These are phyloP conservation scores for Rasamsonia emersonii DNA, from an alignment of 2,329 filamentous ascomycete species.

Conservation along the genomic window DNA sequence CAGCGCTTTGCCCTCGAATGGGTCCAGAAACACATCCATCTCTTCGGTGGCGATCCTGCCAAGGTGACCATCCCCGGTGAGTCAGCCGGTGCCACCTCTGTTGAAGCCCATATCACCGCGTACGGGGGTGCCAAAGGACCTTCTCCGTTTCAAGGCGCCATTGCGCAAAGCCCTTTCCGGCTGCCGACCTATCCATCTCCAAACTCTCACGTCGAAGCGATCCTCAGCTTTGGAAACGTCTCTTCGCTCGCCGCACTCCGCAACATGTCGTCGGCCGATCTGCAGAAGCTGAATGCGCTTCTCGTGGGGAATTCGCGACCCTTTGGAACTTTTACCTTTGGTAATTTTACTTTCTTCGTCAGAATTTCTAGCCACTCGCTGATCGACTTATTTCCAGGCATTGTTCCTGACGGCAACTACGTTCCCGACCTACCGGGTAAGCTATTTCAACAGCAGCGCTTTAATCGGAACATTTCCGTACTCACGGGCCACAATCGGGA, in stretches of 20 bases:
- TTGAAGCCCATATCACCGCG: slow-evolving; percentile 15
- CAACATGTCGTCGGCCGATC: neutral
- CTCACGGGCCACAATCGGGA: slow-evolving; percentile 38
- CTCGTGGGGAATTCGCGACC: slow-evolving; percentile 23
- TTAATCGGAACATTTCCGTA: slow-evolving; percentile 37
- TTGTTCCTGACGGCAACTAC: slow-evolving; percentile 42
- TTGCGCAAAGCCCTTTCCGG: slow-evolving; percentile 37
- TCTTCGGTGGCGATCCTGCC: slow-evolving; percentile 47
- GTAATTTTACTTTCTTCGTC: slow-evolving; percentile 37
- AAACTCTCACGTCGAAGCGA: neutral
- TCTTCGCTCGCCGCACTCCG: neutral
- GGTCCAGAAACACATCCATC: slow-evolving; percentile 46
- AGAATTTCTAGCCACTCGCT: slow-evolving; percentile 22
- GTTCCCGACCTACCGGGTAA: slow-evolving; percentile 39
- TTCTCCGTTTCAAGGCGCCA: slow-evolving; percentile 29
- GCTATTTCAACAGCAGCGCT: slow-evolving; percentile 37
- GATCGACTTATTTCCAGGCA: slow-evolving; percentile 26
- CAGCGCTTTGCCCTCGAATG: slow-evolving; percentile 51
- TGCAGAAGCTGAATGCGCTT: neutral
- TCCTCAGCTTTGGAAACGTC: neutral
- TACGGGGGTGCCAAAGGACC: slow-evolving; percentile 38
- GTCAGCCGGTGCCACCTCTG: slow-evolving; percentile 40
- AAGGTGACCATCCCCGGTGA: slow-evolving; percentile 45
- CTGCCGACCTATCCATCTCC: slow-evolving; percentile 20
- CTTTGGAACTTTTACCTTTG: slow-evolving; percentile 30